Base-by-base conservation (phyloP, 257 asterid genomes). In the Galeopsis tetrahit region DNA sequence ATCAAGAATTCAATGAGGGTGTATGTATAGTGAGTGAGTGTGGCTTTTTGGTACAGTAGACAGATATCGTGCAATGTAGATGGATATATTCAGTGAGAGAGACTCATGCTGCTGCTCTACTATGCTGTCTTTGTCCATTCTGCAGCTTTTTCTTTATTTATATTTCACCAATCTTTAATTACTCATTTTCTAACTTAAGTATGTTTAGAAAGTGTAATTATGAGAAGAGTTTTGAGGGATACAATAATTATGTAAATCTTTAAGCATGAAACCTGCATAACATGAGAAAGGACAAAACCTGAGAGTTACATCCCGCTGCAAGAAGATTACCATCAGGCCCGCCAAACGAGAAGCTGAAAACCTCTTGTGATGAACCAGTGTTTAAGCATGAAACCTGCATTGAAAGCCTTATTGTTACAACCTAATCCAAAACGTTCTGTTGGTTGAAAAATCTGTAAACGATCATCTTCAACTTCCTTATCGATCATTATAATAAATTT, bases 341-440 rank as follows among this genome's bases (percentile, higher is more conserved):
- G 4, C 98, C 99, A 75, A 85, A 87, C 4, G 99, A 92, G 90
- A 92, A 92, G 81, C 95, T 87, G 82, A 92, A 92, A 4, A 90
- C 84, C 85, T 92, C 96, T 71, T 91, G 86, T 1, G 91, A 79
- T 1, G 96, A 78, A 38, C 91, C 94, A 2, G 88, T 77, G 71
- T 63, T 87, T 66, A 92, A 32, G 68, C 85, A 82, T 58, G 90
- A 86, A 21, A 95, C 92, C 99, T 93, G 87, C 82, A 79, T 32
- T 55, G 53, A 81, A 77, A 61, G 39, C 43, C 70, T 56, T 53
- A 44, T 0, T 10, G 21, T 69, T 11, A 59, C 40, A 74, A n/a
- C 49, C 11, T 59, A 49, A 40, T 7, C 69, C 34, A 40, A 42
- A 67, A 33, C 0, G 2, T 60, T 15, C 31, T 46, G 44, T 42